These are phyloP conservation scores for Dissoconium aciculare DNA, from an alignment of 2,329 filamentous ascomycete species.

Conservation along the genomic window DNA sequence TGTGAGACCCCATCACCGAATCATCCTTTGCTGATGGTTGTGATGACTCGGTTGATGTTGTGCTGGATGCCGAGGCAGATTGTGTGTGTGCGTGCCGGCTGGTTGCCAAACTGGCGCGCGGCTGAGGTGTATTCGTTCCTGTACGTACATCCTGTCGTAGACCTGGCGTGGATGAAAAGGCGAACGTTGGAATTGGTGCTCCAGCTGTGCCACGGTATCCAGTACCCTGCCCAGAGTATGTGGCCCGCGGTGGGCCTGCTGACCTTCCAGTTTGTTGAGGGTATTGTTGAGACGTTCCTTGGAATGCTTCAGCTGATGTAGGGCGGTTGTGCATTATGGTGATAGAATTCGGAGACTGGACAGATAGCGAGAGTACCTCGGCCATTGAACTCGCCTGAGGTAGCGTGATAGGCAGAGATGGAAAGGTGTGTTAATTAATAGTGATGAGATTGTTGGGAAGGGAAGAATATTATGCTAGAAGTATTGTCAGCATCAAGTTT, in stretches of 20 bases:
- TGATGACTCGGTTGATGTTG: slow-evolving; percentile 35
- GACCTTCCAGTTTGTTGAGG: slow-evolving; percentile 26
- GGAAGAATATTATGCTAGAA: too few relatives aligned
- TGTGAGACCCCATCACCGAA: slow-evolving; percentile 20
- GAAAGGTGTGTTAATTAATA: neutral
- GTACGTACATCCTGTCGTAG: slow-evolving; percentile 43
- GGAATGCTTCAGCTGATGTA: slow-evolving; percentile 34
- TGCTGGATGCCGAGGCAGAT: slow-evolving; percentile 27
- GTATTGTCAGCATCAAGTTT: too few relatives aligned
- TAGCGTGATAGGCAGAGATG: neutral
- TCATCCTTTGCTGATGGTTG: slow-evolving; percentile 23
- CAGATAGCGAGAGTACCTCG: slow-evolving; percentile 34
- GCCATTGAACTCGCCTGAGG: slow-evolving; percentile 23
- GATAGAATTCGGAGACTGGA: slow-evolving; percentile 33
- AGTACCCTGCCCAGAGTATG: slow-evolving; percentile 29
- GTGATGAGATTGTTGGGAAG: too few relatives aligned
- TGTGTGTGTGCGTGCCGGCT: slow-evolving; percentile 24
- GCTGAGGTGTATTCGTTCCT: slow-evolving; percentile 35
- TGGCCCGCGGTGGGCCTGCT: slow-evolving; percentile 28
- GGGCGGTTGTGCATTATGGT: slow-evolving; percentile 34
- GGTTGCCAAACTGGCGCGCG: slow-evolving; percentile 11
- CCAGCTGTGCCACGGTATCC: slow-evolving; percentile 29
- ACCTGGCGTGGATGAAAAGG: slow-evolving; percentile 38
- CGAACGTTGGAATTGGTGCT: slow-evolving; percentile 35
- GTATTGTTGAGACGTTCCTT: slow-evolving; percentile 23